Base-by-base conservation (phyloP, 805 yeast species). In the Myxozyma monticola region DNA sequence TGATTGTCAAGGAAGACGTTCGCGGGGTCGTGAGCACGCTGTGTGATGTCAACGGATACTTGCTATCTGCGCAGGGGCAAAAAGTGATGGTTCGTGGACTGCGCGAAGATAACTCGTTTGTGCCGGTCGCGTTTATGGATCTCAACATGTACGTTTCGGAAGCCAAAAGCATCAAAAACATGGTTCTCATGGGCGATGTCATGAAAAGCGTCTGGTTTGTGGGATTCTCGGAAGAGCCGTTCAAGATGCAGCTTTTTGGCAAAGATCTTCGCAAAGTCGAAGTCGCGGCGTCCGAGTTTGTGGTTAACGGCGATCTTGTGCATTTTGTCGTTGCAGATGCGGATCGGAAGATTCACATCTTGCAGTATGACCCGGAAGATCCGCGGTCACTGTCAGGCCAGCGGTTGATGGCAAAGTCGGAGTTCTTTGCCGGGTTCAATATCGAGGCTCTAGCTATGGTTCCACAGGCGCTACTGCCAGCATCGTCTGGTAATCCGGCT, bases 171-270 rank as follows among this genome's bases (percentile, higher is more conserved):
- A 80, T 88, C 65, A 90, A 95, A 34, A 88, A 90, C 65, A 70
- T 91, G 61, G 65, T 91, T n/a, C 61, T 89, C 1, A 68, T 89
- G 15, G 95, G 95, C 17, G 99, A 93, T 67, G 72, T 87, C 0
- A 74, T 81, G 68, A 84, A 86, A 60, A 80, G 89, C 59, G 74
- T 88, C 3, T 81, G 89, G 73, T 73, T 93, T 49, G 81, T 83
- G 25, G 97, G 97, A 1, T 90, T 89, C 69, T 96, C 89, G 66
- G 91, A 95, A 1, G 96, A 91, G 62, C 99, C 99, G 0, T 90
- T 87, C 65, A 72, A 96, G 57, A 81, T 91, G 83, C 73, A 88
- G 15, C 67, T 77, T 49, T 67, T 93, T 44, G 90, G 95, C 7
- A 86, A 84, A 63, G 96, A 90, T 65, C 73, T 78, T 18, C 75